Evolutionary conservation across 768 basidiomycete species (phyloP).

Genomic region (Dioszegia aurantiaca): DNA sequence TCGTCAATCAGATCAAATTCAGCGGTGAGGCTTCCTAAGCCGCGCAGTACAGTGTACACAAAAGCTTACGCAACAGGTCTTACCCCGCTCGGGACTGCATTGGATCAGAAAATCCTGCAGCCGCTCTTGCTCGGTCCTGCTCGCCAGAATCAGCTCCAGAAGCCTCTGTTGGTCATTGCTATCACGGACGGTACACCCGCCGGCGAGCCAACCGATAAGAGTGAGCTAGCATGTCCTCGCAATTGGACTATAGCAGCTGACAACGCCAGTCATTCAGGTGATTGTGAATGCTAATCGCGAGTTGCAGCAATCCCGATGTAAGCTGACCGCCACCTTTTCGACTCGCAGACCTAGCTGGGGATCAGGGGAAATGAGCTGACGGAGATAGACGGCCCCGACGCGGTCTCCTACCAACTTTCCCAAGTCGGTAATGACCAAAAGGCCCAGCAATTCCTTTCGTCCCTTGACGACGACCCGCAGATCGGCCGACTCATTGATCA

Average conservation of each 20-base stretch:
- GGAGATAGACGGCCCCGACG: conserved; percentile 45
- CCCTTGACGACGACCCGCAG: conserved; percentile 50
- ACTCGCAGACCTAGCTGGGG: background rate
- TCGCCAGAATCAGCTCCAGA: conserved; percentile 45
- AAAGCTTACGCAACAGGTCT: conserved; percentile 28
- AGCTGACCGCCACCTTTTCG: too few species aligned
- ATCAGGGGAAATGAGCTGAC: conserved; percentile 12
- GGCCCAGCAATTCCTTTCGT: conserved; percentile 39
- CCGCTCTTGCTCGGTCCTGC: conserved; percentile 53
- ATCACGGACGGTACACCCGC: conserved; percentile 43
- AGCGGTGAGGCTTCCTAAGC: conserved; percentile 28
- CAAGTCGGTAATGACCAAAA: conserved; percentile 51
- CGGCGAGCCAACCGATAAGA: conserved; percentile 44
- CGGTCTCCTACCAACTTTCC: conserved; percentile 48
- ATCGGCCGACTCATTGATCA: conserved; percentile 52
- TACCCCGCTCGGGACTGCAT: conserved; percentile 49
- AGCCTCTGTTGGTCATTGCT: conserved; percentile 53
- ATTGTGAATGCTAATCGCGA: conserved; percentile 48
- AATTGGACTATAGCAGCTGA: conserved; percentile 4
- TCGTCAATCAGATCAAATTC: conserved; percentile 53
- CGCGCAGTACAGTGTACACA: too few species aligned
- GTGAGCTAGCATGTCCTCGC: conserved; percentile 12
- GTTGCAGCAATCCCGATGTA: conserved; percentile 43
- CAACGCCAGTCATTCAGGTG: conserved; percentile 40
- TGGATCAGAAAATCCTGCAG: conserved; percentile 53